Evolutionary conservation across 768 basidiomycete species (phyloP), one percentile per base, ranked within the genome.

Genomic region (Tricholoma sp.): DNA sequence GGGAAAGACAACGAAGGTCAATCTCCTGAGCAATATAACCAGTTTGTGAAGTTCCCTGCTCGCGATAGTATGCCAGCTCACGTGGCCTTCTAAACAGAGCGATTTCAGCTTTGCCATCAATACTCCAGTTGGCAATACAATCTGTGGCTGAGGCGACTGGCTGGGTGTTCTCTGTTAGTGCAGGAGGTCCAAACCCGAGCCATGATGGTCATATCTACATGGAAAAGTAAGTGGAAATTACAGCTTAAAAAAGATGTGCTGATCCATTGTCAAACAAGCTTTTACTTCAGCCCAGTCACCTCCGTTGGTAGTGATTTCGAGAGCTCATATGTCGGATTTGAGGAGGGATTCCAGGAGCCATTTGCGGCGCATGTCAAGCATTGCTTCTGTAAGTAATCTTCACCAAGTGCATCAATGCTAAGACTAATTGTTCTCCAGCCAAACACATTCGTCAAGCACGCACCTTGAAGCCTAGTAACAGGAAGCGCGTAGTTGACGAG

Each of bases 131-230:
- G 9, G 41, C 51, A 4, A 29, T 59, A 29, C 16, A 49, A 22
- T 49, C 59, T 16, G 14, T 53, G 1, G 54, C 59, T 11, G 55
- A 56, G 18, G 59, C 59, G 0, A 59, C 59, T n/a, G 59, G 59
- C 10, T 59, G 59, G 59, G 50, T 56, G n/a, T 52, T 59, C 29
- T 53, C 47, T 52, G 41, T 56, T n/a, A 32, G 50, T 9, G 59
- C 39, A 22, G 55, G 14, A 8, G 59, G 59, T 4, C 46, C 39
- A 9, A 32, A 32, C 27, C 59, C 55, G 5, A 34, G 39, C 12
- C 43, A 31, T n/a, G 22, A 56, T 39, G 55, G 59, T 9, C 19
- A 45, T 14, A 52, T 59, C 16, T 53, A 39, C 34, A 56, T 59
- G 59, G 29, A 59, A 22, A 37, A 39, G 59, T 59, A 19, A 34